Evolutionary conservation across 1,139 yeast genomes (phyloP).

Genomic region (Nadsonia commutata): DNA sequence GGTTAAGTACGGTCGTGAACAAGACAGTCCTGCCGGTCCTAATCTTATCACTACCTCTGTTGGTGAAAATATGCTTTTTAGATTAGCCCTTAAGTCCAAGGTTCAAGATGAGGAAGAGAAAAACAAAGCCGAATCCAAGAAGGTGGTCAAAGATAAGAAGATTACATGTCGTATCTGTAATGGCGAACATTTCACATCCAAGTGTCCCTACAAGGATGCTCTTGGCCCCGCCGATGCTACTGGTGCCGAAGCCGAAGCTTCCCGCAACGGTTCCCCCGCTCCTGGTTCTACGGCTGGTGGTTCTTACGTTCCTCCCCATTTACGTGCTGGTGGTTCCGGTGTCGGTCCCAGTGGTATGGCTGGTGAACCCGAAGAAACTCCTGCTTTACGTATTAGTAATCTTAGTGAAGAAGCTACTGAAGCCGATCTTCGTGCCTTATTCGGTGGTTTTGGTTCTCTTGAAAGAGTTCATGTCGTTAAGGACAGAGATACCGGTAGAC

Average conservation of each 20-base stretch:
- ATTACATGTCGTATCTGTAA: constrained; percentile 82
- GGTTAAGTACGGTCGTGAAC: constrained; percentile 72
- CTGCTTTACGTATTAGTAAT: constrained; percentile 85
- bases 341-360: constrained; percentile 26
- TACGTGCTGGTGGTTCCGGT: constrained; percentile 48
- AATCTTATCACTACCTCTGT: constrained; percentile 75
- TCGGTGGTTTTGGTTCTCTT: constrained; percentile 52
- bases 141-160: constrained; percentile 35
- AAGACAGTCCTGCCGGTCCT: constrained; percentile 67
- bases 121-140: constrained; percentile 45
- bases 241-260: constrained; percentile 25
- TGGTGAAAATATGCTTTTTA: constrained; percentile 55
- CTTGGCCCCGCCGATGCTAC: constrained; percentile 41
- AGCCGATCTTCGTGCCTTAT: constrained; percentile 59
- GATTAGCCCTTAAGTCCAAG: constrained; percentile 19
- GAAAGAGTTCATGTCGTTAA: constrained; percentile 75
- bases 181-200: constrained; percentile 85
- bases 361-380: constrained; percentile 57
- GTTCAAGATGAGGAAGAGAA: constrained; percentile 20
- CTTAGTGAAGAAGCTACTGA: constrained; percentile 78
- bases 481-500: constrained; percentile 86
- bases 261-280: constrained; percentile 25
- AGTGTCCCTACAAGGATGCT: constrained; percentile 93
- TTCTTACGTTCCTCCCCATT: constrained; percentile 67
- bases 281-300: constrained; percentile 21